Evolutionary conservation across 257 asterid genomes (phyloP), one percentile per base, ranked within the genome.

Genomic region (Scutellaria baicalensis): DNA sequence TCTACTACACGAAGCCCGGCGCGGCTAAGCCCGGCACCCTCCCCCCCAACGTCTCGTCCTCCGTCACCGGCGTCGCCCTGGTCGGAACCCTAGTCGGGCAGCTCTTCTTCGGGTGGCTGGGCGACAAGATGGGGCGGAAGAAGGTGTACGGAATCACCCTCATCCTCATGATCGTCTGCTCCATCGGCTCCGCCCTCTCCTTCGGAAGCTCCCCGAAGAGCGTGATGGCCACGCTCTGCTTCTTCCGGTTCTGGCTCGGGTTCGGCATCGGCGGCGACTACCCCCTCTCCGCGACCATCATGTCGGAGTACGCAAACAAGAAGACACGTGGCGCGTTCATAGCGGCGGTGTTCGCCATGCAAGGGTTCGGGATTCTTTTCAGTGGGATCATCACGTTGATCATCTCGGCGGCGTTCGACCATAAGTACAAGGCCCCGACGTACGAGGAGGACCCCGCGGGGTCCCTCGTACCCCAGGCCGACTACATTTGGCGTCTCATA

Each of bases 261-360:
- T 85, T 88, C 20, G 95, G 92, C 13, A 85, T 88, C 52, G 95
- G 95, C 3, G 95, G 95, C 0, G 95, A 88, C 74, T 88, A 88
- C 67, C 92, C 95, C 0, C 85, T 88, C 54, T 88, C 95, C 2
- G 92, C 92, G 23, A 88, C 95, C 0, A 88, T 88, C 77, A 88
- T 88, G 95, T 82, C 95, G 0, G 95, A 88, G 42, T 88, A 85
- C 48, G 89, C 91, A 0, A 88, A 88, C 16, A 88, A 88, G 11
- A 82, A 79, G 67, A 88, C 91, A 0, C 79, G 95, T 0, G 95
- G 95, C 1, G 88, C 95, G 0, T 85, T 88, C 18, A 84, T 88
- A 1, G 88, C 92, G 0, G 92, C 95, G 0, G 91, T 88, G 31
- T 88, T 85, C 12, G 95, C 95, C 0, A 88, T 88, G 95, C 95